phyloP scores from a whole-genome alignment of 192 early-diverging fungal genomes.

The Backusella sp. region DNA sequence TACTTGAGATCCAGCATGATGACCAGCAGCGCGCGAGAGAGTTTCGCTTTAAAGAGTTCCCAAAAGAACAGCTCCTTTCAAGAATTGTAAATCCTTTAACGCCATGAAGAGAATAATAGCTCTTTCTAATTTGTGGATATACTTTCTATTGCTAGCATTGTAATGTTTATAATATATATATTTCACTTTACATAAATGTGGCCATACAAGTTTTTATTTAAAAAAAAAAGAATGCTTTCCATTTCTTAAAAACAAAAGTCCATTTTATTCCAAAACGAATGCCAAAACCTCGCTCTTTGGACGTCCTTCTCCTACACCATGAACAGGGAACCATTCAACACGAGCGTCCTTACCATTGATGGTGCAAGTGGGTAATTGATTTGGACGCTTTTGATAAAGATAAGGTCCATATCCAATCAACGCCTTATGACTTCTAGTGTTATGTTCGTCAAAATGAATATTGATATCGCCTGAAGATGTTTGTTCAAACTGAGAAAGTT shows the following conservation, averaged over 20 bases:
- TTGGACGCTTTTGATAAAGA: not conserved
- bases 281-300: slow-evolving; percentile 9
- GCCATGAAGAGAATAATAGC: too few species aligned
- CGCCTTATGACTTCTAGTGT: slow-evolving; percentile 4
- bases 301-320: slow-evolving; percentile 20
- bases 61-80: too few species aligned
- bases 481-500: slow-evolving; percentile 13
- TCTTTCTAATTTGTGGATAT: too few species aligned
- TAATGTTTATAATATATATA: too few species aligned
- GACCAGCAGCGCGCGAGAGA: too few species aligned
- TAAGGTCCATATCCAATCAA: slow-evolving; percentile 16
- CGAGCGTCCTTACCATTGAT: not conserved
- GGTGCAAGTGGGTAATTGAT: not conserved
- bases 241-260: not conserved
- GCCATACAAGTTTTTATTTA: too few species aligned
- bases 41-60: too few species aligned
- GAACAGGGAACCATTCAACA: slow-evolving; percentile 1
- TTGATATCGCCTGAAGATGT: slow-evolving; percentile 4
- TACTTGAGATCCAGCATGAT: too few species aligned
- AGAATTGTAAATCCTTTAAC: too few species aligned
- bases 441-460: slow-evolving; percentile 3
- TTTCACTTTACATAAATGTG: too few species aligned
- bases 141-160: too few species aligned
- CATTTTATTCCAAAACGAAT: slow-evolving; percentile 5
- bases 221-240: too few species aligned